Conservation (phyloP, 2,329 filamentous ascomycete genomes). For the Aspergillus udagawae region DNA sequence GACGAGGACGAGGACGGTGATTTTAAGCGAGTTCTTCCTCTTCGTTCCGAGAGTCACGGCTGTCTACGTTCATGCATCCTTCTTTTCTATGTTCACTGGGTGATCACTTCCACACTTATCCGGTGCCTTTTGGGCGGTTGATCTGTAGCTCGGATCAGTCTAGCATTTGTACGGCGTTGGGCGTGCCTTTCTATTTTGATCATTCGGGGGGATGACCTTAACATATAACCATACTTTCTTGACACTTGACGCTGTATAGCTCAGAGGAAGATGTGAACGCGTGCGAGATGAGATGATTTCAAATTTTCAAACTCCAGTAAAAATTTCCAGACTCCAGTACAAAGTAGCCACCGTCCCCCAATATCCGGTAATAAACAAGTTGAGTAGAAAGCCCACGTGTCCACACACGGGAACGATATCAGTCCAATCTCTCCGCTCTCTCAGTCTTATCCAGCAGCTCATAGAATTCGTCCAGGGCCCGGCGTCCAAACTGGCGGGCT, state of each 20-base stretch:
- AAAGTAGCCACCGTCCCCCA: neutral
- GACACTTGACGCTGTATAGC: neutral
- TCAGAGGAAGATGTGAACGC: neutral
- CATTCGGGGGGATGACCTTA: neutral
- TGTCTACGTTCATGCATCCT: neutral
- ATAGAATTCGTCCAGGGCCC: slow-evolving; percentile 9
- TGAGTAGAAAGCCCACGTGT: neutral
- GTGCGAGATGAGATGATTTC: neutral
- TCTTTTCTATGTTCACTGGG: slow-evolving; percentile 7
- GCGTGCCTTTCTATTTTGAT: slow-evolving; percentile 7
- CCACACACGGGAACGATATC: neutral
- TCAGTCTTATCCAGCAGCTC: slow-evolving; percentile 13
- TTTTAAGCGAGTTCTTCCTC: neutral
- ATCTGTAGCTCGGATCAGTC: neutral
- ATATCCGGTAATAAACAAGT: neutral
- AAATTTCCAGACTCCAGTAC: neutral
- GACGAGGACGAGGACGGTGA: slow-evolving; percentile 29
- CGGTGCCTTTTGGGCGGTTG: slow-evolving; percentile 8
- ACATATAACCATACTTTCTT: neutral
- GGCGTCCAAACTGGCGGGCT: slow-evolving; percentile 4
- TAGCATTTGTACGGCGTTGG: slow-evolving; percentile 17
- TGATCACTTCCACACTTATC: slow-evolving; percentile 14
- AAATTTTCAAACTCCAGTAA: neutral
- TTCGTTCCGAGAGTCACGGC: slow-evolving; percentile 1
- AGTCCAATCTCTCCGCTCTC: slow-evolving; percentile 18